Evolutionary conservation across 1,284 basidiomycete species (phyloP).

Genomic region (Afroboletus lepidellus): DNA sequence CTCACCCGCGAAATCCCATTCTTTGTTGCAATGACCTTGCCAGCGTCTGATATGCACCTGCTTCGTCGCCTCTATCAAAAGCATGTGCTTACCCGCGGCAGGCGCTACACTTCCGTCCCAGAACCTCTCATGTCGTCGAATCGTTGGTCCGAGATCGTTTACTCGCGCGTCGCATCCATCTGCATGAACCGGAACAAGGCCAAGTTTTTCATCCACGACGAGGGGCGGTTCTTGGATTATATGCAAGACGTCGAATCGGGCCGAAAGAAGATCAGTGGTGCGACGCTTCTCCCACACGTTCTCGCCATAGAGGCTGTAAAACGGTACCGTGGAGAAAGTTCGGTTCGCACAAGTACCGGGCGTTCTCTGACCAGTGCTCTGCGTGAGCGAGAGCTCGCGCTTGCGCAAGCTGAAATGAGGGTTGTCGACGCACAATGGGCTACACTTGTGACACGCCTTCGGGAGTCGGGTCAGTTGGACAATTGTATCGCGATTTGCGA

Average conservation of each 20-base stretch:
- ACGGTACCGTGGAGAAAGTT: conserved; percentile 1
- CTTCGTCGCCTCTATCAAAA: conserved; percentile 55
- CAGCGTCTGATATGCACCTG: conserved; percentile 33
- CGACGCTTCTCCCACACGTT: conserved; percentile 59
- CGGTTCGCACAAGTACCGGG: fast-evolving
- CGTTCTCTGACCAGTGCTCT: neutral
- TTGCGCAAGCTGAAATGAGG: conserved; percentile 37
- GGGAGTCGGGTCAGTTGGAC: conserved; percentile 53
- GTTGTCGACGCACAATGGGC: conserved; percentile 67
- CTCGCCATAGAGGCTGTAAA: conserved; percentile 42
- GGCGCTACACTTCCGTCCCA: conserved; percentile 44
- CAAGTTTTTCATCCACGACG: conserved; percentile 57
- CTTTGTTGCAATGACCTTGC: conserved; percentile 27
- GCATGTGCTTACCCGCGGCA: conserved; percentile 56
- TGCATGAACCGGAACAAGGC: conserved; percentile 59
- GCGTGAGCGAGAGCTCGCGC: neutral
- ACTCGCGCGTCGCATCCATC: conserved; percentile 55
- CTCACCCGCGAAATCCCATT: conserved; percentile 28
- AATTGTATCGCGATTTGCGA: conserved; percentile 71
- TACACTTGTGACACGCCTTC: conserved; percentile 50
- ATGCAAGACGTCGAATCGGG: conserved; percentile 55
- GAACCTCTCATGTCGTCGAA: conserved; percentile 64
- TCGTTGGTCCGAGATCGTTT: conserved; percentile 55
- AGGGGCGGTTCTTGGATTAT: conserved; percentile 57
- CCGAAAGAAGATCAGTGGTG: conserved; percentile 54